Conservation (phyloP, 768 basidiomycete genomes). For the Asterophora lycoperdoides region DNA sequence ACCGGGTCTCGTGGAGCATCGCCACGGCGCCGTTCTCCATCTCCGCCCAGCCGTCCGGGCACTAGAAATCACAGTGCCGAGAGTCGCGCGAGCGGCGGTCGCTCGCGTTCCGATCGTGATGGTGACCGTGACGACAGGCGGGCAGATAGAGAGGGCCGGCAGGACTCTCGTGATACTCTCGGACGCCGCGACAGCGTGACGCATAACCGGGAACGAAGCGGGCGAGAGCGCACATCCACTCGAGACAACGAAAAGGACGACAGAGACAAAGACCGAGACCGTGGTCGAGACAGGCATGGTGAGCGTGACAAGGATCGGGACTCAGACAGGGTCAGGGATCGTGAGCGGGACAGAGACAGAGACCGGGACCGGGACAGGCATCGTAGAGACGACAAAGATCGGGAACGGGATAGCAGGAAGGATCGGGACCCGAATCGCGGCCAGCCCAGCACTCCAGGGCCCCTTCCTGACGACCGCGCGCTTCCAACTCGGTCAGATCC, state of each 20-base stretch:
- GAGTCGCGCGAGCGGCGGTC: conserved; percentile 68
- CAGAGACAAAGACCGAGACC: conserved; percentile 43
- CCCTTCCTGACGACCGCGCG: conserved; percentile 47
- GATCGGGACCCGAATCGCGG: conserved; percentile 48
- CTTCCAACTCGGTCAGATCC: conserved; percentile 58
- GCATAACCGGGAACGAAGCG: conserved; percentile 47
- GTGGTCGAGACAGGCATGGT: conserved; percentile 44
- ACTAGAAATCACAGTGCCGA: conserved; percentile 69
- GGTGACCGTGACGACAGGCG: conserved; percentile 49
- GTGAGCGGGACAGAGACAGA: conserved; percentile 42
- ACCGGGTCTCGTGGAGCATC: conserved; percentile 53
- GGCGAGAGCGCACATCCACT: conserved; percentile 35
- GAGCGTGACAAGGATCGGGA: conserved; percentile 56
- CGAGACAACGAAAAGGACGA: conserved; percentile 46
- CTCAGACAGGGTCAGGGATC: conserved; percentile 48
- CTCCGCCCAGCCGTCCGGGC: conserved; percentile 62
- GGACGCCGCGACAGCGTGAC: conserved; percentile 50
- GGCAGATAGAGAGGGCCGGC: conserved; percentile 45
- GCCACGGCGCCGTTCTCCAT: conserved; percentile 59
- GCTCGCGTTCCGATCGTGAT: conserved; percentile 52
- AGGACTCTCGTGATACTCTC: conserved; percentile 41
- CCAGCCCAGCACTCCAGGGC: conserved; percentile 28
- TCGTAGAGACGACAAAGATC: conserved; percentile 33
- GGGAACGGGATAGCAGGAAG: conserved; percentile 56
- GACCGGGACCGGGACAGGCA: conserved; percentile 49